Conservation (phyloP, 1,139 yeast species). For the Candida sp. region DNA sequence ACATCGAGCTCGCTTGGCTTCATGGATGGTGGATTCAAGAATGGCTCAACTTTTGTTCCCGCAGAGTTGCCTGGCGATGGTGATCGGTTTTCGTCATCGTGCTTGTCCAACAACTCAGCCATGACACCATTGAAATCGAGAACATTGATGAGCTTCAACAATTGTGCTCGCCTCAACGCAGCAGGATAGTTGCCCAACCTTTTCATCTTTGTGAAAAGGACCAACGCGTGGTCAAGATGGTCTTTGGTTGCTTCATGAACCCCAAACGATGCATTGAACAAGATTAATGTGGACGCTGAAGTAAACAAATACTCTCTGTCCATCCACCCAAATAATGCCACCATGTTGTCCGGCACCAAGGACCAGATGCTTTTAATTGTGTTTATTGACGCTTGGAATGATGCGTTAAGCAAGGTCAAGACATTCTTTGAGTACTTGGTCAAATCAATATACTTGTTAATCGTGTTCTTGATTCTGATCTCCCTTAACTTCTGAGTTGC, state of each 20-base stretch:
- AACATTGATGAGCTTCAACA: slow-evolving; percentile 64
- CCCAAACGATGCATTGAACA: slow-evolving; percentile 84
- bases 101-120: slow-evolving; percentile 58
- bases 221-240: slow-evolving; percentile 76
- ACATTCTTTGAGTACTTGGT: slow-evolving; percentile 72
- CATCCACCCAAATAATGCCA: slow-evolving; percentile 88
- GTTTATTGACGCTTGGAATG: slow-evolving; percentile 84
- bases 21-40: slow-evolving; percentile 11
- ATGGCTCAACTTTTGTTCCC: neutral
- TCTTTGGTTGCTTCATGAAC: slow-evolving; percentile 77
- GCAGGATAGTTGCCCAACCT: slow-evolving; percentile 81
- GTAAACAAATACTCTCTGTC: slow-evolving; percentile 86
- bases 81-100: slow-evolving; percentile 47
- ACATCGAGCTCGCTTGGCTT: slow-evolving; percentile 23
- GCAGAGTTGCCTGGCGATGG: neutral
- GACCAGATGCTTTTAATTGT: slow-evolving; percentile 79
- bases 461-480: slow-evolving; percentile 42
- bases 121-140: slow-evolving; percentile 73
- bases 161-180: slow-evolving; percentile 72
- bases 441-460: slow-evolving; percentile 65
- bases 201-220: slow-evolving; percentile 75
- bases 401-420: slow-evolving; percentile 72
- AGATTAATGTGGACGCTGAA: slow-evolving; percentile 75
- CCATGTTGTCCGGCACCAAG: slow-evolving; percentile 73
- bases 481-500: slow-evolving; percentile 70